Percentiles rank a stretch among this genome's conserved stretches.
phyloP scores from a whole-genome alignment of 345 rosid species.

The Brassica cretica region DNA sequence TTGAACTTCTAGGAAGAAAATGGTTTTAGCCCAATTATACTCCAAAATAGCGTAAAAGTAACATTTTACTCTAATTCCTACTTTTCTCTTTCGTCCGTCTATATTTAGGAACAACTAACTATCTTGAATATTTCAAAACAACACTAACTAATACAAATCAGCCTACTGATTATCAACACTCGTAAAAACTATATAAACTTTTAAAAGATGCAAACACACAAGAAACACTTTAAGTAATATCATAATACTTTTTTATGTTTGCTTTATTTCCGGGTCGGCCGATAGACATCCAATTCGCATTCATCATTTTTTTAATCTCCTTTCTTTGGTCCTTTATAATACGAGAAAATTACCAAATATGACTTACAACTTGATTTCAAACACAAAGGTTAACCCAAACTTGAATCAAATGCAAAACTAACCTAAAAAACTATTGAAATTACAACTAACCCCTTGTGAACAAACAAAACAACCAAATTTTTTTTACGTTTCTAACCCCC shows the following conservation, averaged over 20 bases:
- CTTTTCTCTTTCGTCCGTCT: no score
- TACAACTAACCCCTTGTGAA: no score
- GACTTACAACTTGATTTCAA: no score
- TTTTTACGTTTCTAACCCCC: no score
- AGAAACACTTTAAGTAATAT: slow-evolving; percentile 24
- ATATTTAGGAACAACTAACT: neutral
- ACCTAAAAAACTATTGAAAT: no score
- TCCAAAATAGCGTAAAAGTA: no score
- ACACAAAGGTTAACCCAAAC: no score
- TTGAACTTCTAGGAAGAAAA: neutral
- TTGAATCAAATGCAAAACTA: no score
- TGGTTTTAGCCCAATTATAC: no score
- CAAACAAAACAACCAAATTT: no score
- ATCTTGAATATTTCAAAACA: neutral
- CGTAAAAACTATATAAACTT: slow-evolving; percentile 14
- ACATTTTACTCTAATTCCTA: no score
- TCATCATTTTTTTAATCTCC: neutral
- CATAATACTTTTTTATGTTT: neutral
- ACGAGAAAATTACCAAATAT: neutral
- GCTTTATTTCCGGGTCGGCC: neutral
- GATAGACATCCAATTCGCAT: neutral
- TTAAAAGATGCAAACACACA: slow-evolving; percentile 15
- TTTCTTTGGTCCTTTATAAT: slow-evolving; percentile 3
- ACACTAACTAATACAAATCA: neutral
- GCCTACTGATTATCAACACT: slow-evolving; percentile 5